Conservation (phyloP, 2,329 filamentous ascomycete species). For the Didymella sp. region DNA sequence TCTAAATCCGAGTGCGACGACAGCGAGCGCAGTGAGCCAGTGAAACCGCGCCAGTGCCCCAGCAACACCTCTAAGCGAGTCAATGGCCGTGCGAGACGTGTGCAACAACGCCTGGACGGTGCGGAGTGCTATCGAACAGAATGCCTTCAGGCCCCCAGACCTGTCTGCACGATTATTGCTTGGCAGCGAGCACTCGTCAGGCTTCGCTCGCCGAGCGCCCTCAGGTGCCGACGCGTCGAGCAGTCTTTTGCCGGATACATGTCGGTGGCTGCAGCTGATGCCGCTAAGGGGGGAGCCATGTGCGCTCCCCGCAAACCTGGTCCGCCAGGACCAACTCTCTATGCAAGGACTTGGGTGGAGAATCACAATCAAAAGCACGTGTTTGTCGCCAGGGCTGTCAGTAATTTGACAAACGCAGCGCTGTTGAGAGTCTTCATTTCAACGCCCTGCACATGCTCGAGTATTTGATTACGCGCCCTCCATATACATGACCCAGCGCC, state of each 20-base stretch:
- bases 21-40: background rate
- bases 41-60: background rate
- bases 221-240: background rate
- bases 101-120: background rate
- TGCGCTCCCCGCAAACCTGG: constrained; percentile 16
- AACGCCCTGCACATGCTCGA: background rate
- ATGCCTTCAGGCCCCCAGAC: too few relatives aligned
- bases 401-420: too few relatives aligned
- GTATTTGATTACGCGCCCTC: too few relatives aligned
- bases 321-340: background rate
- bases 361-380: background rate
- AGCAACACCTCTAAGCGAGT: constrained; percentile 2
- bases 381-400: background rate
- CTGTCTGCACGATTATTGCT: too few relatives aligned
- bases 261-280: too few relatives aligned
- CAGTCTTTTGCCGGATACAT: background rate
- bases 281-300: constrained; percentile 2
- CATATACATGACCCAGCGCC: background rate
- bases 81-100: background rate
- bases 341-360: background rate
- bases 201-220: too few relatives aligned
- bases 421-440: background rate
- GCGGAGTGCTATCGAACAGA: too few relatives aligned
- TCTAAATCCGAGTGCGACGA: constrained; percentile 1
- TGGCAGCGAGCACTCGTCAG: too few relatives aligned